Conservation (phyloP, 2,329 filamentous ascomycete genomes). For the Claviceps sorghi region DNA sequence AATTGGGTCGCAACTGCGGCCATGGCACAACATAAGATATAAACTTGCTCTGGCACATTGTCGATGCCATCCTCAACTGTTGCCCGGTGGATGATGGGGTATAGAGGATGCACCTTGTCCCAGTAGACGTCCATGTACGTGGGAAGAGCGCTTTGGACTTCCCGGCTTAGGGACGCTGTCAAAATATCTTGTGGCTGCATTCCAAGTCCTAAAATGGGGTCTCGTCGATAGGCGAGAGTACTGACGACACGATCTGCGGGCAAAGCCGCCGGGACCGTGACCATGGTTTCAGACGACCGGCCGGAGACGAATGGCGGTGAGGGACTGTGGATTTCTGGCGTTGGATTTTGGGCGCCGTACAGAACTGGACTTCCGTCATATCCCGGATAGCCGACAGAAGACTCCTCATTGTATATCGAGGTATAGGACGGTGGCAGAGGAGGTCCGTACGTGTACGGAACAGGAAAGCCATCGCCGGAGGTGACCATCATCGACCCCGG, state of each 20-base stretch:
- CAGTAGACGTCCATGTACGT: slow-evolving; percentile 39
- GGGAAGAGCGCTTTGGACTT: slow-evolving; percentile 30
- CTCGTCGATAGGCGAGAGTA: slow-evolving; percentile 23
- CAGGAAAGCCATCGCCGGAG: slow-evolving; percentile 9
- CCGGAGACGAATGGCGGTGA: slow-evolving; percentile 32
- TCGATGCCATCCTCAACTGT: slow-evolving; percentile 25
- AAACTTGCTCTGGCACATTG: slow-evolving; percentile 19
- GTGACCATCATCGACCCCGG: slow-evolving; percentile 11
- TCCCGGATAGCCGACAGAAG: slow-evolving; percentile 18
- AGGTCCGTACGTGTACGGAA: slow-evolving; percentile 16
- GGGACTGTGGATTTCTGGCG: slow-evolving; percentile 33
- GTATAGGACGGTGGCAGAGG: slow-evolving; percentile 20
- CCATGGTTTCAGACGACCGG: slow-evolving; percentile 34
- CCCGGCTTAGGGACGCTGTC: slow-evolving; percentile 22
- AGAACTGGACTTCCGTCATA: slow-evolving; percentile 20
- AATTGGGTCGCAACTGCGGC: slow-evolving; percentile 41
- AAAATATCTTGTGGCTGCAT: slow-evolving; percentile 14
- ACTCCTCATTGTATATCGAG: slow-evolving; percentile 17
- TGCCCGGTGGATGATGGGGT: slow-evolving; percentile 35
- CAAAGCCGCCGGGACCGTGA: slow-evolving; percentile 28
- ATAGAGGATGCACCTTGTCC: slow-evolving; percentile 32
- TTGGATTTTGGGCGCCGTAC: slow-evolving; percentile 21
- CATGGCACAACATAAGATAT: slow-evolving; percentile 38
- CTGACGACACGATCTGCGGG: slow-evolving; percentile 19
- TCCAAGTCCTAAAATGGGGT: slow-evolving; percentile 26